Conservation (phyloP, 2,329 filamentous ascomycete genomes). For the Zasmidium citrigriseum region DNA sequence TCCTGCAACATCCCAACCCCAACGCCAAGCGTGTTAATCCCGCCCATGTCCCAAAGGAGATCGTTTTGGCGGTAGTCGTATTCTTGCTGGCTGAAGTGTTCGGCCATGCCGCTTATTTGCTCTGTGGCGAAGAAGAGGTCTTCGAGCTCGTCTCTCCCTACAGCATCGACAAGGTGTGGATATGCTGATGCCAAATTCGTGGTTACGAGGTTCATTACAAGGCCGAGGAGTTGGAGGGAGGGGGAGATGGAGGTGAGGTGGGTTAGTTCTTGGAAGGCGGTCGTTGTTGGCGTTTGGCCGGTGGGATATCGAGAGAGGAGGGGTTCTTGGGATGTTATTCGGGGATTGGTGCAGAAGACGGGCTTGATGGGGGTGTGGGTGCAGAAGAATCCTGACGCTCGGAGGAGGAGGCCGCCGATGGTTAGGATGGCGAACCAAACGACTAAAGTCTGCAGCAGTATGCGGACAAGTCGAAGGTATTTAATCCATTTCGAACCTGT, state of each 20-base stretch:
- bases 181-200: conserved; percentile 9
- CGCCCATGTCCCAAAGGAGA: neutral
- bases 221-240: conserved; percentile 12
- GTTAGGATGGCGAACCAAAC: neutral
- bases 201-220: conserved; percentile 10
- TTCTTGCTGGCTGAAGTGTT: conserved; percentile 10
- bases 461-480: neutral
- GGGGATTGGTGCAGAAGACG: neutral
- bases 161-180: conserved; percentile 6
- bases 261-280: conserved; percentile 2
- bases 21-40: neutral
- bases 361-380: neutral
- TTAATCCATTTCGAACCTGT: neutral
- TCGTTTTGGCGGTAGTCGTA: neutral
- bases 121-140: neutral
- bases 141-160: neutral
- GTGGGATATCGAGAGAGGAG: neutral
- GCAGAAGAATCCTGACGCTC: neutral
- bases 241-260: conserved; percentile 9
- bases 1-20: neutral
- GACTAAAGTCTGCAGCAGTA: neutral
- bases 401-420: neutral
- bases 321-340: neutral
- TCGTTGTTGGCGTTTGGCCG: conserved; percentile 1
- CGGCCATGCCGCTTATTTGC: conserved; percentile 1